Conservation (phyloP, 2,329 filamentous ascomycete species). For the Clonostachys solani region DNA sequence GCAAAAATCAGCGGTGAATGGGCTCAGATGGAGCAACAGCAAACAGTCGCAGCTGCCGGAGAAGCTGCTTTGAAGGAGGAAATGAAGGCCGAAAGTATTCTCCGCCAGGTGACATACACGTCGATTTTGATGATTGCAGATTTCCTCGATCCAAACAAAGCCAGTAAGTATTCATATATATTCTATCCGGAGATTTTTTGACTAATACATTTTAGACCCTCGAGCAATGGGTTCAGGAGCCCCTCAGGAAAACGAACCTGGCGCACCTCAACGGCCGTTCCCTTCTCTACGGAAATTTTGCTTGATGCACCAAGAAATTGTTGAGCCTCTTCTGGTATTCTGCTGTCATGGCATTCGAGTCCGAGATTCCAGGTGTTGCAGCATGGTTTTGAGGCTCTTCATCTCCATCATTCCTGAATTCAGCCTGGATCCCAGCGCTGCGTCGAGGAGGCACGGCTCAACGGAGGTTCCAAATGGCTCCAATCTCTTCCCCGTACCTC, state of each 20-base stretch:
- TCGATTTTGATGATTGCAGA: constrained; percentile 89
- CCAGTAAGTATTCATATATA: constrained; percentile 41
- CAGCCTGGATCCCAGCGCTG: constrained; percentile 37
- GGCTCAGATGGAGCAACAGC: constrained; percentile 66
- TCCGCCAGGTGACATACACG: constrained; percentile 88
- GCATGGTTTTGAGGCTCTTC: constrained; percentile 81
- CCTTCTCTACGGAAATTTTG: constrained; percentile 77
- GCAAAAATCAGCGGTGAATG: constrained; percentile 84
- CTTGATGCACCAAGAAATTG: constrained; percentile 69
- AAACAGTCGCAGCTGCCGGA: constrained; percentile 59
- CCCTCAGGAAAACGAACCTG: constrained; percentile 5
- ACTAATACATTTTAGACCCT: constrained; percentile 17
- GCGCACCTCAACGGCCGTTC: constrained; percentile 27
- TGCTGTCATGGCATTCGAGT: constrained; percentile 87
- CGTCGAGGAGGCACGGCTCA: constrained; percentile 6
- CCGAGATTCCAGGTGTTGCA: constrained; percentile 84
- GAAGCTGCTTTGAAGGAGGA: constrained; percentile 83
- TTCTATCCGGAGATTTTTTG: not conserved
- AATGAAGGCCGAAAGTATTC: constrained; percentile 96
- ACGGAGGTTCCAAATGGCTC: constrained; percentile 17
- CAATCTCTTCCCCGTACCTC: constrained; percentile 42
- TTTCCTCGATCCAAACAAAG: constrained; percentile 72
- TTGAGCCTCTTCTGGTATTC: constrained; percentile 87
- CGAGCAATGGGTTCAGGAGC: constrained; percentile 11
- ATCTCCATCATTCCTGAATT: constrained; percentile 83